phyloP scores from a whole-genome alignment of 352 stramenopile species.

The Globisporangium ultimum region DNA sequence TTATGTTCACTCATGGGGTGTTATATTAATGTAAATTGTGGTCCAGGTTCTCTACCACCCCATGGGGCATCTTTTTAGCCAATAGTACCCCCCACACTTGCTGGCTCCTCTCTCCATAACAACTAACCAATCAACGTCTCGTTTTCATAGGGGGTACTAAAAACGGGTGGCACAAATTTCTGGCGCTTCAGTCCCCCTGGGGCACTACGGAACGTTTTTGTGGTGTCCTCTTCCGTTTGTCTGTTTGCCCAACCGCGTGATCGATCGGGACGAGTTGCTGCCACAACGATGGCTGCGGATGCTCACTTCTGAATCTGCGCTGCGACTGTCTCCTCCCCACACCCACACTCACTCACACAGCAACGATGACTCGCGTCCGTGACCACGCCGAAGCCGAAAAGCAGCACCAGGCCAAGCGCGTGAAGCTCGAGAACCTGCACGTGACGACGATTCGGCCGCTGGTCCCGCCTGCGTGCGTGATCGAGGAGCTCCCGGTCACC shows the following conservation, averaged over 20 bases:
- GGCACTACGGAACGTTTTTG: background rate
- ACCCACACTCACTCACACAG: conserved; percentile 4
- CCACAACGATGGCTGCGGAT: background rate
- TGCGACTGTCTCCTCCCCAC: conserved; percentile 3
- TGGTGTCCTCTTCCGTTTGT: background rate
- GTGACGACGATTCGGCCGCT: conserved; percentile 70
- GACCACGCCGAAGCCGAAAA: conserved; percentile 21
- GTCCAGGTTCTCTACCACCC: no score
- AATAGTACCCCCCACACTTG: no score
- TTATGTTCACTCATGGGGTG: no score
- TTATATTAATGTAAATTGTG: no score
- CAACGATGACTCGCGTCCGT: conserved; percentile 23
- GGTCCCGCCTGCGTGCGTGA: conserved; percentile 59
- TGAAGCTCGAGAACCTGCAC: conserved; percentile 67
- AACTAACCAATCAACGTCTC: no score
- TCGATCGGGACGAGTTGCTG: background rate
- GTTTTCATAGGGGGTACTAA: background rate
- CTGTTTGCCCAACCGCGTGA: conserved; percentile 7
- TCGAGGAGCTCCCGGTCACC: conserved; percentile 74
- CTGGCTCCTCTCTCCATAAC: no score
- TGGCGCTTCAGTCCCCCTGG: background rate
- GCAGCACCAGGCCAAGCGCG: conserved; percentile 50
- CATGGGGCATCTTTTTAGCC: no score
- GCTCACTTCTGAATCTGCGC: conserved; percentile 27
- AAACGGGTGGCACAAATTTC: background rate